phyloP scores from a whole-genome alignment of 2,329 filamentous ascomycete genomes.

The Penicillium sp. region DNA sequence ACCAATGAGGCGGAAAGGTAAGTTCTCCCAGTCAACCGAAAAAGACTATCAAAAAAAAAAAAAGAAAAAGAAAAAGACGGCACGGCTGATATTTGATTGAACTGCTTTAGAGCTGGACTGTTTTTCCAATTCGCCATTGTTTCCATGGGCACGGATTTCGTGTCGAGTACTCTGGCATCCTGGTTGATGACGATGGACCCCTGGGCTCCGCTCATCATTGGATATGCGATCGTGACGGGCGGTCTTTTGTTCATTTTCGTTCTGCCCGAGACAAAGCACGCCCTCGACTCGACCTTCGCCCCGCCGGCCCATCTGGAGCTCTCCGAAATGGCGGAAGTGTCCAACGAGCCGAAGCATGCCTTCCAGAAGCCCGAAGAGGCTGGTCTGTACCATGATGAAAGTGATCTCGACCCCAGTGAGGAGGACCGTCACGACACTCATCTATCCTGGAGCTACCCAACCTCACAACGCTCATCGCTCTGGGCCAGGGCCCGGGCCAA shows the following conservation, averaged over 20 bases:
- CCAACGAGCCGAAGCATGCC: slow-evolving; percentile 12
- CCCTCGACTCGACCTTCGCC: slow-evolving; percentile 10
- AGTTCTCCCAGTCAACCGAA: too few species aligned
- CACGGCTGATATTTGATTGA: too few species aligned
- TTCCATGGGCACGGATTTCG: slow-evolving; percentile 36
- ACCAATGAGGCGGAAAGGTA: slow-evolving; percentile 42
- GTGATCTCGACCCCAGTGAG: slow-evolving; percentile 8
- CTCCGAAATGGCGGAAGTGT: slow-evolving; percentile 19
- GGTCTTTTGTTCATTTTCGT: slow-evolving; percentile 30
- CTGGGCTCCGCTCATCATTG: slow-evolving; percentile 37
- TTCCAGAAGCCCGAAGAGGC: slow-evolving; percentile 4
- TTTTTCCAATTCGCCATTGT: slow-evolving; percentile 39
- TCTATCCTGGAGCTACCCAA: slow-evolving; percentile 14
- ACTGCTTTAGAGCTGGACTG: slow-evolving; percentile 27
- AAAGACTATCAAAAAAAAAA: too few species aligned
- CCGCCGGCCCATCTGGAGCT: slow-evolving; percentile 25
- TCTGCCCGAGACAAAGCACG: slow-evolving; percentile 38
- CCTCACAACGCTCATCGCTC: slow-evolving; percentile 9
- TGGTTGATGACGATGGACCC: slow-evolving; percentile 38
- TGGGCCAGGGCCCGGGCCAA: slow-evolving; percentile 13
- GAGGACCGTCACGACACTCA: slow-evolving; percentile 11
- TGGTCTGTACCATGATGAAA: slow-evolving; percentile 13
- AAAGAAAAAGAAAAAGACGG: too few species aligned
- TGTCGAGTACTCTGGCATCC: slow-evolving; percentile 35
- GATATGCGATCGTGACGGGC: slow-evolving; percentile 28